These are phyloP conservation scores for Anethum foeniculum DNA, from an alignment of 140 eudicot species.

Conservation along the genomic window DNA sequence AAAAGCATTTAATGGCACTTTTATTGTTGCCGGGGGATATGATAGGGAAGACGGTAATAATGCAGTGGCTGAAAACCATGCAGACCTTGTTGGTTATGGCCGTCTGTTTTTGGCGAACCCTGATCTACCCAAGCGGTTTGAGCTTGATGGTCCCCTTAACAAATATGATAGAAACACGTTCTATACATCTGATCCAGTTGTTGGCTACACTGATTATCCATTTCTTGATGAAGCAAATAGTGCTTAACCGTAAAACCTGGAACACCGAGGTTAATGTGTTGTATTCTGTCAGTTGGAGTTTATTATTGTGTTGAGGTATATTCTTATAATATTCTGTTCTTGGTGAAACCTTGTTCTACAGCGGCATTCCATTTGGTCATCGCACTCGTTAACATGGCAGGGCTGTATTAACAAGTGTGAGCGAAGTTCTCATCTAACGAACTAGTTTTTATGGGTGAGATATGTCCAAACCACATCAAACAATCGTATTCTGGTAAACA, in stretches of 20 bases:
- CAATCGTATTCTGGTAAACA: no score
- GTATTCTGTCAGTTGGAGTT: not conserved
- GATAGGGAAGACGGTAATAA: not conserved
- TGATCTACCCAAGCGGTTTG: conserved; percentile 4
- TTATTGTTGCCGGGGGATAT: not conserved
- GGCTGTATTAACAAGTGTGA: no score
- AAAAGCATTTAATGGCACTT: conserved; percentile 9
- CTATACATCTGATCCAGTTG: not conserved
- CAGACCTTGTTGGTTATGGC: not conserved
- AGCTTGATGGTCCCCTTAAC: conserved; percentile 1
- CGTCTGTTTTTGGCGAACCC: conserved; percentile 2
- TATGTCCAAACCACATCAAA: no score
- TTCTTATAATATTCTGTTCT: not conserved
- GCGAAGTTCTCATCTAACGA: no score
- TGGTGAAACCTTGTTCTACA: not conserved
- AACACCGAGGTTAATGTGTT: not conserved
- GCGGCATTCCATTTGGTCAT: not conserved
- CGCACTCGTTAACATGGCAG: not conserved
- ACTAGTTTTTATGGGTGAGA: no score
- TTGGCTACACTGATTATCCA: conserved; percentile 1
- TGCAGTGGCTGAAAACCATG: not conserved
- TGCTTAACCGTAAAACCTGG: not conserved
- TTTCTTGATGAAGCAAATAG: not conserved
- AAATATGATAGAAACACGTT: not conserved
- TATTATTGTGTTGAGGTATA: not conserved